Base-by-base conservation (phyloP, 371 early-diverging fungal genomes). In the Coemansia sp. region DNA sequence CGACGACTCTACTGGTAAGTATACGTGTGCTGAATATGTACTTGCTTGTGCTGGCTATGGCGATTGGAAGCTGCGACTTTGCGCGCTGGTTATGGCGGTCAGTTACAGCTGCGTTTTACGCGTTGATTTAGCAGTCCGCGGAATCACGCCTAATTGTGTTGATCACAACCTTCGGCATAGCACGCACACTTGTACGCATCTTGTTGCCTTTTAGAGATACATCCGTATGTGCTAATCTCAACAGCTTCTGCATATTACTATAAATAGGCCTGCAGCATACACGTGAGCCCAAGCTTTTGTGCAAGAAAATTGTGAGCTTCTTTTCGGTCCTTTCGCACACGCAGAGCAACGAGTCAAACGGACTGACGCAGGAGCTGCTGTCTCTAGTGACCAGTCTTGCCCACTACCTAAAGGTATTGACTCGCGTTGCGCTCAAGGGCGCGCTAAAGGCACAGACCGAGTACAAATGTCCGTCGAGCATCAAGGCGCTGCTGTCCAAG, bases 331-430 rank as follows among this genome's bases (percentile, higher is more conserved):
- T 97, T 40, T 89, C 94, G 5, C 89, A 92, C 65, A 89, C 92
- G 0, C 89, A 78, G 57, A 70, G 63, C 64, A 73, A 72, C 71
- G 89, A 88, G 61, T 84, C 86, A 36, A 82, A 89, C 46, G 95
- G 90, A 17, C 88, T 90, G 74, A 94, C 95, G 0, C 91, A 95
- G 73, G 96, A 95, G 68, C 80, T 97, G 63, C 83, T 97, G 28
- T 87, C 92, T 7, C 81, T 95, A 15, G 96, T 97, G 4, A 95
- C 97, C 53, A 89, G 90, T 15, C 83, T 98, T 6, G 99, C 98
- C 4, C 97, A 95, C 61, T 90, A 89, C 59, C 84, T 97, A 19
- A 98, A 97, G 78, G 87, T 90, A 17, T 73, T 96, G 59, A 96
- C 97, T 64, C 88, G 96, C 4, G 86, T 92, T 13, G 94, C 95